Evolutionary conservation across 495 filamentous ascomycete genomes (phyloP), one percentile per base, ranked within the genome.

Genomic region (Eremomyces bilateralis): DNA sequence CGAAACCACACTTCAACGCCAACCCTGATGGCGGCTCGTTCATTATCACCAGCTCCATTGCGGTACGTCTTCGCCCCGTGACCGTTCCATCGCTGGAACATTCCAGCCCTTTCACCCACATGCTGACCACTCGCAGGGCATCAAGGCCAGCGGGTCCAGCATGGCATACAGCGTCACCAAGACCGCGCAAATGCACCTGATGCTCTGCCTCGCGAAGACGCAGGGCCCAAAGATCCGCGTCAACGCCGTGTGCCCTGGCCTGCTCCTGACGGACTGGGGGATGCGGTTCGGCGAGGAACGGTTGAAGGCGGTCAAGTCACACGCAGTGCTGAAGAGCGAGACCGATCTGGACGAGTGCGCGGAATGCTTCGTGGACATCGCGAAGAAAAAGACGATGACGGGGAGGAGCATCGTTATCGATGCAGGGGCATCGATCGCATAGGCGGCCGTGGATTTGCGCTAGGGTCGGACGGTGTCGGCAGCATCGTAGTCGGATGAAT

Each of bases 221-320:
- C 71, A 77, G 42, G 76, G 74, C 1, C 54, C 62, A 4, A 78
- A 78, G 42, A 51, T 73, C 12, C 57, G 76, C 13, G 55, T 76
- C 19, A 80, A 80, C 48, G 72, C 75, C 20, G 62, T 76, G 0
- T 50, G 72, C 30, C 76, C 76, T 3, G 73, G 75, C 10, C 53
- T 79, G 20, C 45, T 81, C 32, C 47, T 73, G 33, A 83, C 77
- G 4, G 76, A 81, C 52, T 81, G 76, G 77, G 73, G 73, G 39
- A 13, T 8, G 24, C 8, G 13, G 8, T 27, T 27, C 24, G 8
- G 8, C 6, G 24, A 27, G 8, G 24, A 27, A 13, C 13, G 24
- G 24, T 8, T 8, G 24, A 27, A 27, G 24, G 24, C 8, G 13
- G 24, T 13, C 24, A 27, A 8, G 24, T 6, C 24, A 27, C 37